Percentiles rank a stretch among this genome's conserved stretches.
phyloP scores from a whole-genome alignment of 306 rosid species.

The Trifolium pratense region DNA sequence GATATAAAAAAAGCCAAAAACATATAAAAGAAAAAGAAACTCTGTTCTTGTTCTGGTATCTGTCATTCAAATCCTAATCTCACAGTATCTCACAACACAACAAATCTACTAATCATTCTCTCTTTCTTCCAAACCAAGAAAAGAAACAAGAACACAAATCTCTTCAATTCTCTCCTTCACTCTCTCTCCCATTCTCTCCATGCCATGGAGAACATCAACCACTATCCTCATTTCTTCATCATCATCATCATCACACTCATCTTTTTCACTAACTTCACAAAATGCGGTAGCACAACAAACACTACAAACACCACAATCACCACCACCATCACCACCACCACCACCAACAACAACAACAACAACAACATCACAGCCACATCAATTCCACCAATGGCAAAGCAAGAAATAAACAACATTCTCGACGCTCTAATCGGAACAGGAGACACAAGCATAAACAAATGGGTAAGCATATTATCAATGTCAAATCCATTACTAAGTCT shows the following conservation, averaged over 20 bases:
- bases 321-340: neutral
- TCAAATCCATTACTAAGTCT: constrained; percentile 44
- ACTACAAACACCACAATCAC: neutral
- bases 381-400: neutral
- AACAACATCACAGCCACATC: neutral
- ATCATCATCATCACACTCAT: neutral
- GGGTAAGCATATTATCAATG: constrained; percentile 53
- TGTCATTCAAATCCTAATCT: neutral
- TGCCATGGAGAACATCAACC: constrained; percentile 13
- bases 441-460: constrained; percentile 50
- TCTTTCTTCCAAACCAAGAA: constrained; percentile 3
- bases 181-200: neutral
- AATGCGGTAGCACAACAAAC: neutral
- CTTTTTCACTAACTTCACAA: neutral
- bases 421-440: constrained; percentile 72
- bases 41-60: neutral
- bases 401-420: constrained; percentile 63
- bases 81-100: neutral
- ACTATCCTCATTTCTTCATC: neutral
- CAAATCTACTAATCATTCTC: neutral
- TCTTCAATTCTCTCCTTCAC: neutral
- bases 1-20: neutral
- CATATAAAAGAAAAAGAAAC: neutral
- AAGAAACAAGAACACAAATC: neutral
- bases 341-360: no score